phyloP scores from a whole-genome alignment of 2,329 filamentous ascomycete genomes.

The Fusarium mangiferae region DNA sequence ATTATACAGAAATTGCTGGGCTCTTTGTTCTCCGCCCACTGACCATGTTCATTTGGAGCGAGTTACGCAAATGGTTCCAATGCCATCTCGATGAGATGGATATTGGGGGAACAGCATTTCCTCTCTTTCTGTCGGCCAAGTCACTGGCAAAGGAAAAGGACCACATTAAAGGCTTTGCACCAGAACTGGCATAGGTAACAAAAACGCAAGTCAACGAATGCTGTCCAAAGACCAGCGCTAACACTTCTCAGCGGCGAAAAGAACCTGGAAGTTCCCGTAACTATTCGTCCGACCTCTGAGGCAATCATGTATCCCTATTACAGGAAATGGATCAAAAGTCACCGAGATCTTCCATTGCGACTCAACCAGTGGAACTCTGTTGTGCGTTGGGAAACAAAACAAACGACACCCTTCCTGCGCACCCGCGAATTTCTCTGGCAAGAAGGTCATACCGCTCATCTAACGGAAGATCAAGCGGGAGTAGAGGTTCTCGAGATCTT shows the following conservation, averaged over 20 bases:
- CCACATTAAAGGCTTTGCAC: conserved; percentile 96
- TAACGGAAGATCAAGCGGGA: conserved; percentile 83
- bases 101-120: conserved; percentile 95
- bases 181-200: conserved; percentile 89
- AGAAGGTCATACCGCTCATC: conserved; percentile 90
- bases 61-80: conserved; percentile 74
- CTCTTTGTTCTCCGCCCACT: conserved; percentile 90
- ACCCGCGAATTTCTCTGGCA: conserved; percentile 98
- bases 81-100: conserved; percentile 87
- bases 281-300: conserved; percentile 75
- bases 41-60: conserved; percentile 74
- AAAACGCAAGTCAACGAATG: conserved; percentile 72
- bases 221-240: neutral
- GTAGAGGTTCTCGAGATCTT: conserved; percentile 93
- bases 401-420: conserved; percentile 83
- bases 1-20: conserved; percentile 90
- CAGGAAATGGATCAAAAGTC: conserved; percentile 94
- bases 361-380: conserved; percentile 98
- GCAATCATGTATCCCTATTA: conserved; percentile 96
- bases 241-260: conserved; percentile 76
- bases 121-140: conserved; percentile 94
- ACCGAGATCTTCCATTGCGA: conserved; percentile 91
- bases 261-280: conserved; percentile 83
- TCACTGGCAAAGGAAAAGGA: conserved; percentile 90
- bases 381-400: conserved; percentile 97